Base-by-base conservation (phyloP, 164 flowering plant species). In the Akebia trifoliata region DNA sequence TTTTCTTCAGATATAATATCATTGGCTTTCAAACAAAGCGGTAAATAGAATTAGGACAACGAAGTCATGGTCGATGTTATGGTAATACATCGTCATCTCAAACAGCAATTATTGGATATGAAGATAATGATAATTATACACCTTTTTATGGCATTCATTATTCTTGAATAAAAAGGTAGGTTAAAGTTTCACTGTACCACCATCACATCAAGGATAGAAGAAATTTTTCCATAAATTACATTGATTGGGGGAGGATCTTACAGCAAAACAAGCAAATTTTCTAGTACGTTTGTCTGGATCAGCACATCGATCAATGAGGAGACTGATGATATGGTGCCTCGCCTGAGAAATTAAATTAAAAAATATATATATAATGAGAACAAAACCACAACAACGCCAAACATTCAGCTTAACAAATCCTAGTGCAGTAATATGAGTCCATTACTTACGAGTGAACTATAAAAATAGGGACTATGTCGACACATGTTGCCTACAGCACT, bases 401-500 rank as follows among this genome's bases (percentile, higher is more conserved):
- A 14, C 25, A 24, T 37, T 15, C n/a, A 35, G 37, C 20, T 35
- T 30, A 42, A 44, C 8, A 30, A 56, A 45, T 8, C 45, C 26
- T 18, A 1, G 22, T 7, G n/a, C 3, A 14, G 7, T 22, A 52
- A 46, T 31, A 29, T 47, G 7, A 15, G 49, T 48, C 36, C 39
- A 12, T 26, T 38, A 70, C 85, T 61, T 79, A 89, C 98, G 68
- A 87, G 72, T 25, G 74, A 72, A 56, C 58, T 61, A 61, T 90
- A 93, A 59, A 90, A 93, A 60, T 84, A 84, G 44, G 83, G 66
- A 65, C 83, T 87, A 62, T 93, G 93, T 17, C 99, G 88, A 69
- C 96, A 93, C 99, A 93, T 85, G 82, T 93, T 93, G 46, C 99
- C 99, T n/a, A 90, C 50, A 60, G 87, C 96, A 78, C 95, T 87